phyloP scores from a whole-genome alignment of 2,329 filamentous ascomycete species.

The Venturia carpophila region DNA sequence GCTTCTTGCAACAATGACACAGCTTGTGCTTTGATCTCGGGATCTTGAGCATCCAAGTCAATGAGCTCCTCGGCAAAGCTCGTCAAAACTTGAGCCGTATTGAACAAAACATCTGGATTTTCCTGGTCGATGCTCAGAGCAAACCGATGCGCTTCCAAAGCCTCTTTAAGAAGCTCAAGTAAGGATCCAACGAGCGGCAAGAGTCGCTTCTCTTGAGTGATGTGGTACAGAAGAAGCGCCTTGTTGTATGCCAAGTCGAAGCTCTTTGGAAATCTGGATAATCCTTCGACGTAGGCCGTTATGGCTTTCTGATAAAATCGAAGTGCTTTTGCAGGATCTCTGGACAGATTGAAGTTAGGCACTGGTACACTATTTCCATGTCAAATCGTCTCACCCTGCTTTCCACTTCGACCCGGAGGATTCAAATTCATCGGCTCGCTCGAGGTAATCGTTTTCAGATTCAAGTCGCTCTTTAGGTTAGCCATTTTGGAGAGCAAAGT shows the following conservation, averaged over 20 bases:
- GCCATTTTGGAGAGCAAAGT: background rate
- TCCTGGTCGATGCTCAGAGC: conserved; percentile 52
- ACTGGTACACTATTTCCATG: too few relatives aligned
- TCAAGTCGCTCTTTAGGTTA: conserved; percentile 26
- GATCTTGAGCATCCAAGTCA: conserved; percentile 42
- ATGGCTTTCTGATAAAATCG: conserved; percentile 58
- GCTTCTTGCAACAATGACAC: conserved; percentile 52
- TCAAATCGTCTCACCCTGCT: conserved; percentile 35
- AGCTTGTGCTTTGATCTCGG: conserved; percentile 39
- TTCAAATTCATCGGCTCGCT: conserved; percentile 60
- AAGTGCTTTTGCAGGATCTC: conserved; percentile 58
- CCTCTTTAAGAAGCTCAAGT: conserved; percentile 49
- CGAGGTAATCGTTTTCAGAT: conserved; percentile 60
- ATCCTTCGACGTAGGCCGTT: conserved; percentile 56
- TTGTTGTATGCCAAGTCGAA: conserved; percentile 73
- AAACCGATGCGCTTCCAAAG: conserved; percentile 56
- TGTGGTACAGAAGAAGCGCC: conserved; percentile 61
- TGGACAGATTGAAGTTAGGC: background rate
- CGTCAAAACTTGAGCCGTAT: conserved; percentile 61
- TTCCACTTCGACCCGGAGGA: conserved; percentile 69
- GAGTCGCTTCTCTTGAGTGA: conserved; percentile 58
- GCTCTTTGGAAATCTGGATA: conserved; percentile 51
- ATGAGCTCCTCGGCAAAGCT: conserved; percentile 54
- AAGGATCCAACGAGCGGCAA: conserved; percentile 50
- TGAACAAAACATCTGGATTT: conserved; percentile 63